phyloP scores from a whole-genome alignment of 2,329 filamentous ascomycete species.

The Calonectria leucothoes region DNA sequence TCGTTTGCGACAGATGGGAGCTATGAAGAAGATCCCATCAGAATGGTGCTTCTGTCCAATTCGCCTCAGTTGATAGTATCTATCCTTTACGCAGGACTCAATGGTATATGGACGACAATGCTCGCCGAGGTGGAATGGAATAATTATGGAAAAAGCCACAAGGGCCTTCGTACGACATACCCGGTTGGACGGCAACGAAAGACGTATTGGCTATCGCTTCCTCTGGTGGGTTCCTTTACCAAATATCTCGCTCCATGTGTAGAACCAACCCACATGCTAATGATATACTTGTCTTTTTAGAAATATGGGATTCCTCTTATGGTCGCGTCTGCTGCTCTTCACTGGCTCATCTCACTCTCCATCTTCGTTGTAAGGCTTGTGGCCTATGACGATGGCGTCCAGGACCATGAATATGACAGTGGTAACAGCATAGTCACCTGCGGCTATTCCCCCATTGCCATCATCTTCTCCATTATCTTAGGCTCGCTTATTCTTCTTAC shows the following conservation, averaged over 20 bases:
- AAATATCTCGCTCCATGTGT: not conserved
- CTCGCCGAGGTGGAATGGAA: not conserved
- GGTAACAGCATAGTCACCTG: not conserved
- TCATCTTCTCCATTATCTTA: not conserved
- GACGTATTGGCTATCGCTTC: not conserved
- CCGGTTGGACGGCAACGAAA: not conserved
- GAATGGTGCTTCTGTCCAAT: not conserved
- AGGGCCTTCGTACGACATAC: not conserved
- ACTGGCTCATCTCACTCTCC: not conserved
- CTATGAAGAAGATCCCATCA: not conserved
- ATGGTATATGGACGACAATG: not conserved
- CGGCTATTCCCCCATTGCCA: not conserved
- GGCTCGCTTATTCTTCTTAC: not conserved
- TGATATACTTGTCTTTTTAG: not conserved
- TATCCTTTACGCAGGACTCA: not conserved
- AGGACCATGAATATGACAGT: not conserved
- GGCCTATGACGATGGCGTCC: not conserved
- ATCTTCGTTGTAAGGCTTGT: not conserved
- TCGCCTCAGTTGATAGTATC: not conserved
- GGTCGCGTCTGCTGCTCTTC: not conserved
- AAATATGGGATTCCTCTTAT: not conserved
- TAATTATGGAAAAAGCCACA: not conserved
- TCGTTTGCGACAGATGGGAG: too few species aligned
- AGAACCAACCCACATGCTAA: not conserved
- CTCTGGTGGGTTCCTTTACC: not conserved